Evolutionary conservation across 306 rosid species (phyloP).

Genomic region (Gleditsia sinensis): DNA sequence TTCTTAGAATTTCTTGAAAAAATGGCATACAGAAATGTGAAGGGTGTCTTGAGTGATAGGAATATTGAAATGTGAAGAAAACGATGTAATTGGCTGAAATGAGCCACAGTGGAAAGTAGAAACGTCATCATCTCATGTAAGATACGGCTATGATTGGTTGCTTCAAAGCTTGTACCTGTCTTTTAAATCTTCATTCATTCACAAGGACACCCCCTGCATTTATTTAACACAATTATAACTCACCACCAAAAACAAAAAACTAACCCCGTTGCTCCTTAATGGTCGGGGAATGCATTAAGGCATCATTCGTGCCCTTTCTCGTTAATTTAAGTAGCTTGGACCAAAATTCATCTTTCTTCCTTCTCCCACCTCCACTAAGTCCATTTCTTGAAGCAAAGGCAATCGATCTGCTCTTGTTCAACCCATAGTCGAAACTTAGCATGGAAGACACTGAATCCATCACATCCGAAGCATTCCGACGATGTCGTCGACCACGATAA

Average conservation of each 20-base stretch:
- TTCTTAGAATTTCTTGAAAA: too few relatives aligned
- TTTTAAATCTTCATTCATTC: too few relatives aligned
- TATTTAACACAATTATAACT: too few relatives aligned
- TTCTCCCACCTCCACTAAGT: conserved; percentile 1
- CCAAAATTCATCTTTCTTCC: conserved; percentile 63
- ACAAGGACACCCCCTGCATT: too few relatives aligned
- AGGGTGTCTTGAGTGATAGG: too few relatives aligned
- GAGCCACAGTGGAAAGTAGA: too few relatives aligned
- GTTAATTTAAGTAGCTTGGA: conserved; percentile 57
- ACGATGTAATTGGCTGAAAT: too few relatives aligned
- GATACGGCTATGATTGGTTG: too few relatives aligned
- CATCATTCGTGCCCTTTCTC: conserved; percentile 50
- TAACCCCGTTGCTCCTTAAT: conserved; percentile 28
- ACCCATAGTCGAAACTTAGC: conserved; percentile 25
- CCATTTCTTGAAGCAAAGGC: conserved; percentile 44
- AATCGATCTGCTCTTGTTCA: conserved; percentile 68
- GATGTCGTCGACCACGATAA: conserved; percentile 43
- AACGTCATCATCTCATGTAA: too few relatives aligned
- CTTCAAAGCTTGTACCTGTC: too few relatives aligned
- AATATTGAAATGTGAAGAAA: too few relatives aligned
- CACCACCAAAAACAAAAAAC: neutral
- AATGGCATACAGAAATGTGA: too few relatives aligned
- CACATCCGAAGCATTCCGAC: conserved; percentile 44
- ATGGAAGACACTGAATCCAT: conserved; percentile 45
- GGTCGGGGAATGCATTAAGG: conserved; percentile 40